Percentiles rank a stretch among this genome's conserved stretches.
These are phyloP conservation scores for Hemileccinum impolitum DNA, from an alignment of 768 basidiomycete species.

Conservation along the genomic window DNA sequence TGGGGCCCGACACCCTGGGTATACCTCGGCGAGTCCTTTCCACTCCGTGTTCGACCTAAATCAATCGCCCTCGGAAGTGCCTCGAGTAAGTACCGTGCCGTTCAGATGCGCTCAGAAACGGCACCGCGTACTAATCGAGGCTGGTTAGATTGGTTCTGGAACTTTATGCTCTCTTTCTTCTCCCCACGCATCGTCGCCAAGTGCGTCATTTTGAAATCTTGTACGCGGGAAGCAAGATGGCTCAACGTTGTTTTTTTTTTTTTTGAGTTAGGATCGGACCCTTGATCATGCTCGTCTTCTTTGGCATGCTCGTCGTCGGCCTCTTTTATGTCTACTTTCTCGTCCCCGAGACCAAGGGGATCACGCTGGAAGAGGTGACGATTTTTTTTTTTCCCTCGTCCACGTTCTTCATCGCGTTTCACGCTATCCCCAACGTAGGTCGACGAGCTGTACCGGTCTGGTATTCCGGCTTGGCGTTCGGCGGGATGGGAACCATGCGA, in stretches of 20 bases:
- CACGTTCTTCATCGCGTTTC: no score
- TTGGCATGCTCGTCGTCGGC: constrained; percentile 67
- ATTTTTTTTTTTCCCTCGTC: not conserved
- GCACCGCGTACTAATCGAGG: not conserved
- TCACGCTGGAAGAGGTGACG: constrained; percentile 49
- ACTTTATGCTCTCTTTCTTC: constrained; percentile 72
- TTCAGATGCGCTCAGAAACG: no score
- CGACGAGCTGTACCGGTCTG: constrained; percentile 71
- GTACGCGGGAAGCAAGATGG: not conserved
- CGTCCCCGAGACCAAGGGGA: constrained; percentile 79
- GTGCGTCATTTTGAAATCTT: constrained; percentile 29
- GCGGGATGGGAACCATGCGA: constrained; percentile 51
- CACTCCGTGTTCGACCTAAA: constrained; percentile 74
- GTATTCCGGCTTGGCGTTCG: constrained; percentile 65
- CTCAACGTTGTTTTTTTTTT: not conserved
- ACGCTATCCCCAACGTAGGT: constrained; percentile 39
- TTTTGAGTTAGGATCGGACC: constrained; percentile 54
- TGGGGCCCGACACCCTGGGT: constrained; percentile 81
- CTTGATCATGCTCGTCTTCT: constrained; percentile 73
- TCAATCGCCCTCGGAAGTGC: constrained; percentile 73
- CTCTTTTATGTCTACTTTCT: constrained; percentile 71
- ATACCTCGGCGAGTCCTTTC: constrained; percentile 78
- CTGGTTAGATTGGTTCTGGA: constrained; percentile 61
- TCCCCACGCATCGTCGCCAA: constrained; percentile 59
- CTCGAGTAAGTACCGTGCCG: constrained; percentile 33